Base-by-base conservation (phyloP, 192 early-diverging fungal species). In the Coemansia sp. region DNA sequence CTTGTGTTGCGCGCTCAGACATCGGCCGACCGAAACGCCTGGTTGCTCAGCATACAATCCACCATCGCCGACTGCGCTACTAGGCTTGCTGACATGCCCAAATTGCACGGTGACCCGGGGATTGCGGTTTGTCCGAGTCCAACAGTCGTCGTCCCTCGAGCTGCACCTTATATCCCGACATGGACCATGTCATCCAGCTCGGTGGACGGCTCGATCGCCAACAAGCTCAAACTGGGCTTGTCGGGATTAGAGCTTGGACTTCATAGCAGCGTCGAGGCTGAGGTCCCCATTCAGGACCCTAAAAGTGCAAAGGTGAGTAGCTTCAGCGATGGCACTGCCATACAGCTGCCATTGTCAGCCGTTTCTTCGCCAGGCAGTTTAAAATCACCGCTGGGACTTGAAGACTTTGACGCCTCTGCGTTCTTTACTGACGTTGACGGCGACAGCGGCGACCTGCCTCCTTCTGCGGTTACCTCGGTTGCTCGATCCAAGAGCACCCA, bases 1-100 rank as follows among this genome's bases (percentile, higher is more conserved):
- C 15, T 76, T 74, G 69, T 76, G 7, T 52, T 84, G 57, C 81
- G 81, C 8, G 74, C 81, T 3, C 68, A 40, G 57, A 58, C 73
- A 0, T 13, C 68, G 1, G 58, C 64, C 22, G 81, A 84, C 15
- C 67, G 74, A 36, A 50, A 69, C 7, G 47, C 62, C 34, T 46
- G 22, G 46, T 40, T 43, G 27, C 63, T 13, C 24, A 64, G 1
- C 29, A 18, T n/a, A 53, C 50, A 57, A 13, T 27, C 29, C 29
- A 10, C 27, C 15, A 31, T 40, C 8, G 67, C 41, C 12, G 49
- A 18, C 18, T 40, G 18, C 22, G 41, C 67, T 8, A 57, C 67
- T 2, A 46, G 27, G 11, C 43, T 61, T 36, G 27, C 67, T 0
- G 67, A 69, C 16, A 61, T 47, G 27, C 67, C 67, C 16, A 29